Evolutionary conservation across 164 flowering plant genomes (phyloP).

Genomic region (Tetracentron sinense): DNA sequence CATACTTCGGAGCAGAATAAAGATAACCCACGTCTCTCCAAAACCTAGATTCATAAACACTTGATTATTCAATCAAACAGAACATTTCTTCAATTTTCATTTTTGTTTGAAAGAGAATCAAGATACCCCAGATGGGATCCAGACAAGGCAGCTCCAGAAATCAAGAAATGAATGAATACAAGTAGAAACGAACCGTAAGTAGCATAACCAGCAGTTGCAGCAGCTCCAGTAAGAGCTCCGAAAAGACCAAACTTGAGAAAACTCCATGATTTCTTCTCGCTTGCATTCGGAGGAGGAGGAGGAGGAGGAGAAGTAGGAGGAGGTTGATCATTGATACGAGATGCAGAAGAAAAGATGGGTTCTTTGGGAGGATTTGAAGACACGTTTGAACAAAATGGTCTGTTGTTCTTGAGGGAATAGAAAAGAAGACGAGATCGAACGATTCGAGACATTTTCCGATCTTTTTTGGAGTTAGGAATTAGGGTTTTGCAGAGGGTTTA

Average conservation of each 20-base stretch:
- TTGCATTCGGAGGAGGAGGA: constrained; percentile 12
- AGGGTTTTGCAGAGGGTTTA: constrained; percentile 17
- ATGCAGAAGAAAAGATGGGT: constrained; percentile 30
- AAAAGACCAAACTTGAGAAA: constrained; percentile 42
- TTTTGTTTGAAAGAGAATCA: no score
- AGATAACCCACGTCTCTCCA: no score
- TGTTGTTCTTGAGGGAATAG: constrained; percentile 8
- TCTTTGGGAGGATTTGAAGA: constrained; percentile 27
- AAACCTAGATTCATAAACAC: no score
- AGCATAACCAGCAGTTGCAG: constrained; percentile 50
- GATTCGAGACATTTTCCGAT: constrained; percentile 26
- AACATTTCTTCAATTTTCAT: no score
- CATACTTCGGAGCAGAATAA: no score
- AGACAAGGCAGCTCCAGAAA: no score
- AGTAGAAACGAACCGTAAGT: constrained; percentile 44
- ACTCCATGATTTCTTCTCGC: constrained; percentile 27
- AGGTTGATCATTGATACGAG: constrained; percentile 23
- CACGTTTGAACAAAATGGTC: constrained; percentile 20
- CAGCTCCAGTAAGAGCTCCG: constrained; percentile 45
- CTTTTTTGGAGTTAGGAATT: not conserved
- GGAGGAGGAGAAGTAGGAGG: constrained; percentile 19
- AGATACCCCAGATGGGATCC: not conserved
- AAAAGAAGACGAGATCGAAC: constrained; percentile 31
- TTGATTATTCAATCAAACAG: no score
- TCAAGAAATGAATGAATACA: not conserved